Conservation (phyloP, 2,329 filamentous ascomycete species). For the Fusarium camptoceras region DNA sequence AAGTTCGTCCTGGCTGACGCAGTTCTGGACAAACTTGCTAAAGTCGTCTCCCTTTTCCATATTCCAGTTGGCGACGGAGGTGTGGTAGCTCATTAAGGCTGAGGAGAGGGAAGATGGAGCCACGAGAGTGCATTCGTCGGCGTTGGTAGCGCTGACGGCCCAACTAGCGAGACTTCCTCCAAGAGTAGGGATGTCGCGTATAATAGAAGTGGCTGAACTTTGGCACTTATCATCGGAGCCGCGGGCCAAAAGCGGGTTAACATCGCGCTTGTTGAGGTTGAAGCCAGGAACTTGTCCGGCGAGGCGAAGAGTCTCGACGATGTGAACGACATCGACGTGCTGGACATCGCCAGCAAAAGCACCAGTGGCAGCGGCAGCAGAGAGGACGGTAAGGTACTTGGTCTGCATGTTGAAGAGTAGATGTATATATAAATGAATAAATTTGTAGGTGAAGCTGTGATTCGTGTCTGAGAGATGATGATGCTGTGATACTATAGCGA, state of each 20-base stretch:
- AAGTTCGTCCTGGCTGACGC: conserved; percentile 1
- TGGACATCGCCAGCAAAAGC: conserved; percentile 13
- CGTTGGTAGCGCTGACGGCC: not conserved
- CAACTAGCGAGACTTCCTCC: not conserved
- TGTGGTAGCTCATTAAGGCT: conserved; percentile 21
- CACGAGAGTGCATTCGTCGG: conserved; percentile 15
- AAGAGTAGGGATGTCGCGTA: conserved; percentile 1
- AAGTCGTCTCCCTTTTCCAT: not conserved
- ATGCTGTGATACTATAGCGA: not conserved
- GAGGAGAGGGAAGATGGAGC: conserved; percentile 25
- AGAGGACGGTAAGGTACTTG: conserved; percentile 22
- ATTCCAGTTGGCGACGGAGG: conserved; percentile 8
- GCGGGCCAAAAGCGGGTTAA: conserved; percentile 17
- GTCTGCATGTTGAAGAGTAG: conserved; percentile 17
- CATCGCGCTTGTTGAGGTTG: conserved; percentile 29
- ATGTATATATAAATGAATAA: not conserved
- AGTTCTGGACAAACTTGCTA: conserved; percentile 2
- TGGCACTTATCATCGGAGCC: conserved; percentile 3
- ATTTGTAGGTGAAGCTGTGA: too few relatives aligned
- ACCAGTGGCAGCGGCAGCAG: conserved; percentile 15
- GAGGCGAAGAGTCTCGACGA: conserved; percentile 28
- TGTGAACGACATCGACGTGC: conserved; percentile 26
- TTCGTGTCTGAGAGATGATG: not conserved
- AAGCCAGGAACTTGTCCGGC: conserved; percentile 11
- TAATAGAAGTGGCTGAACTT: conserved; percentile 22